Base-by-base conservation (phyloP, 169 alveolate species). In the Plasmodium sp. region DNA sequence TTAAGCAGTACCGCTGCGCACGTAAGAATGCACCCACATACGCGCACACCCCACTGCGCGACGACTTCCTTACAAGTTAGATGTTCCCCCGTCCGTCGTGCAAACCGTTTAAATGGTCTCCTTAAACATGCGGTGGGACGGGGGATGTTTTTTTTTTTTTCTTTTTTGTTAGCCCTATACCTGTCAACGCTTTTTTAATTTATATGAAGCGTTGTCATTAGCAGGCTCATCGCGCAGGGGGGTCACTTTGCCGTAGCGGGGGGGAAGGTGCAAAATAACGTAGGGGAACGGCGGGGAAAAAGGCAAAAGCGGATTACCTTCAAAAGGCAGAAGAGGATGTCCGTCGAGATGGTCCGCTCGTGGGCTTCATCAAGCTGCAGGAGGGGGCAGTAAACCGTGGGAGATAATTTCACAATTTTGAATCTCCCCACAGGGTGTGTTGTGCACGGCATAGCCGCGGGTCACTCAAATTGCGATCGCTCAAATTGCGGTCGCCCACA, bases 261-360 rank as follows among this genome's bases (percentile, higher is more conserved):
- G 10, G 58, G 10, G 58, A 12, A 48, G 58, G 58, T 3, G 54
- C 0, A 45, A 0, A 16, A 45, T 7, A 45, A 45, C 54, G 16
- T 7, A 45, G n/a, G 12, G 2, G 62, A 16, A 14, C 0, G 12
- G 16, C 0, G 54, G 54, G 45, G 45, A 5, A 2, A 9, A 2
- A 7, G 27, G 27, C 9, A 56, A 56, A 56, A 2, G n/a, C 0
- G 0, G 5, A 56, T 31, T 93, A 97, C 98, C 98, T 99, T 99
- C 41, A 99, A 95, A 43, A 99, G 96, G n/a, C 99, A 99, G 96
- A 99, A 99, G 75, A 99, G 97, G 2, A 99, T 99, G 95, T 99
- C 99, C 12, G 99, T 99, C 79, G 99, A 97, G 54, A 99, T 98
- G 33, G 99, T 99, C 84, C 99, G 97, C 95, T 99, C 99, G 95